Evolutionary conservation across 2,329 filamentous ascomycete species (phyloP).

Genomic region (Intubia oerlemansii): DNA sequence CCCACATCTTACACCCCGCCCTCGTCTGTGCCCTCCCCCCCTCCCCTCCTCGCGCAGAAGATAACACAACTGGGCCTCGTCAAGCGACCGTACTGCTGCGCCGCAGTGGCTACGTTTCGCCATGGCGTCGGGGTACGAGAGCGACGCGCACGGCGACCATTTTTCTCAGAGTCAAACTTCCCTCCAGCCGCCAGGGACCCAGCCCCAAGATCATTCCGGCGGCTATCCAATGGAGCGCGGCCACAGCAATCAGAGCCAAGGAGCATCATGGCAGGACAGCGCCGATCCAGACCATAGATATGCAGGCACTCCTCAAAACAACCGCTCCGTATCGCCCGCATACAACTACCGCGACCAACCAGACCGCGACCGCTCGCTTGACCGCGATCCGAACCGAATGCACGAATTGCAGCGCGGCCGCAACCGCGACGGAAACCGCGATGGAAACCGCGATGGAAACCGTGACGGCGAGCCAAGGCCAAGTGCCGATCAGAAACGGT

Average conservation of each 20-base stretch:
- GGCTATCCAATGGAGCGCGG: constrained; percentile 11
- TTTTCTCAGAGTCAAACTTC: constrained; percentile 13
- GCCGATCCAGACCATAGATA: constrained; percentile 7
- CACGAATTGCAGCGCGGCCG: constrained; percentile 9
- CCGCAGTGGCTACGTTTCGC: too few species aligned
- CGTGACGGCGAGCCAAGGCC: constrained; percentile 23
- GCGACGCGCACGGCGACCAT: constrained; percentile 18
- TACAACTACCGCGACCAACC: constrained; percentile 13
- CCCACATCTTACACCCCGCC: too few species aligned
- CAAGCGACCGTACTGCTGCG: too few species aligned
- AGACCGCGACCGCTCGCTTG: constrained; percentile 5
- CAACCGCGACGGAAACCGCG: constrained; percentile 12
- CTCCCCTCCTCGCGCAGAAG: too few species aligned
- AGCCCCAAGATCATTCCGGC: too few species aligned
- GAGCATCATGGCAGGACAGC: constrained; percentile 7
- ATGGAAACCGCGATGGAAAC: constrained; percentile 5
- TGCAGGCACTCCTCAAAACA: too few species aligned
- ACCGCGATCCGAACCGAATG: constrained; percentile 11
- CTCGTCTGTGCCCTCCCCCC: too few species aligned
- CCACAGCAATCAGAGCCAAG: constrained; percentile 6
- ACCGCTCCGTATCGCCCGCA: too few species aligned
- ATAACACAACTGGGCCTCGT: too few species aligned
- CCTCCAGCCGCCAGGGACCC: constrained; percentile 4
- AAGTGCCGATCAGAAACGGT: constrained; percentile 32
- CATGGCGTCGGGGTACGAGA: constrained; percentile 18